These are phyloP conservation scores for Cryptosporidium viatorum DNA, from an alignment of 169 alveolate genomes.

Conservation along the genomic window DNA sequence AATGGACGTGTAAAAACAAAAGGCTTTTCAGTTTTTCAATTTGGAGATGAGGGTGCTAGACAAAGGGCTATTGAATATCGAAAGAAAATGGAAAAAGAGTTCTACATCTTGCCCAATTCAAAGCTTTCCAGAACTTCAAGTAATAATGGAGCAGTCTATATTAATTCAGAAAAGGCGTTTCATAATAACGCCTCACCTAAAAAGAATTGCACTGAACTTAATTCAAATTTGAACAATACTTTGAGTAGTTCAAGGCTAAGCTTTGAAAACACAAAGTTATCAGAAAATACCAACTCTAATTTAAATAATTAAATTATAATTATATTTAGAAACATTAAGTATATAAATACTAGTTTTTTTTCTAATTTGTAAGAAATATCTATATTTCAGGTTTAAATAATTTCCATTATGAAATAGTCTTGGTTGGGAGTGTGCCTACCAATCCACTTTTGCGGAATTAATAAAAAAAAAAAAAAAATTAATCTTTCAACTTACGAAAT, in stretches of 20 bases:
- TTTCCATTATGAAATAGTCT: slow-evolving; percentile 26
- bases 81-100: slow-evolving; percentile 62
- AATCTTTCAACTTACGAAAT: slow-evolving; percentile 38
- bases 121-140: slow-evolving; percentile 10
- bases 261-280: neutral
- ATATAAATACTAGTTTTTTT: neutral
- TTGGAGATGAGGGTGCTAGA: slow-evolving; percentile 75
- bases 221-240: neutral
- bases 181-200: neutral
- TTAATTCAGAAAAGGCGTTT: neutral
- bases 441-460: slow-evolving; percentile 44
- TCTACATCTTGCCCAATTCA: slow-evolving; percentile 27
- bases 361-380: neutral
- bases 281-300: slow-evolving; percentile 16
- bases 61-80: slow-evolving; percentile 73
- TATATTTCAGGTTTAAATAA: neutral
- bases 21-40: slow-evolving; percentile 77
- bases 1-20: slow-evolving; percentile 80
- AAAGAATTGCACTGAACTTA: neutral
- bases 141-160: neutral
- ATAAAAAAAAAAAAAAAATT: neutral
- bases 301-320: neutral
- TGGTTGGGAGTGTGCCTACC: slow-evolving; percentile 63
- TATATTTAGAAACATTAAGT: neutral
- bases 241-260: neutral